Evolutionary conservation across 495 filamentous ascomycete species (phyloP).

Genomic region (Trichoderma gamsii): DNA sequence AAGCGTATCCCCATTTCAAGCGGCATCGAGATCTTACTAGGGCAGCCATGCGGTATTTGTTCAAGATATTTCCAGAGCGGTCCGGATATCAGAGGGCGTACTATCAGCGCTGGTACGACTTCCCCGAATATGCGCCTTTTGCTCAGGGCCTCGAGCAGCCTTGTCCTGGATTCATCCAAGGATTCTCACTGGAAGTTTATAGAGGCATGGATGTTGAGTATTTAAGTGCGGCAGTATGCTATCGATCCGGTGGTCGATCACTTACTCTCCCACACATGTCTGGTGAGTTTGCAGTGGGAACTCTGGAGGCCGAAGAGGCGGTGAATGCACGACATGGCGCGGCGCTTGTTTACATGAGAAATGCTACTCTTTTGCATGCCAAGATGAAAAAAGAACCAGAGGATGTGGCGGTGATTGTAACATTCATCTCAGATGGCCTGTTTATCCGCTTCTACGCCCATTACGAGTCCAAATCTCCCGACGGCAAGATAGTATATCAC

Average conservation of each 20-base stretch:
- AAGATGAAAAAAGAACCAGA: neutral
- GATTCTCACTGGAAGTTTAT: neutral
- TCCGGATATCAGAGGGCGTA: neutral
- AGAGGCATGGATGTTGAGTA: neutral
- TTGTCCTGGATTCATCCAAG: conserved; percentile 1
- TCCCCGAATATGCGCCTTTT: neutral
- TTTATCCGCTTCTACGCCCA: conserved; percentile 30
- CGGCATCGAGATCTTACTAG: neutral
- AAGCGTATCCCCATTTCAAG: neutral
- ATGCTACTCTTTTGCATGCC: neutral
- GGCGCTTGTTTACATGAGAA: conserved; percentile 28
- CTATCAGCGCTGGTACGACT: neutral
- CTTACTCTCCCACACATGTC: neutral
- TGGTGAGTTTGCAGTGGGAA: neutral
- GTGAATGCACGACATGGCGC: conserved; percentile 20
- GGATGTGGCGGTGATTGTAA: conserved; percentile 27
- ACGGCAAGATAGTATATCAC: conserved; percentile 30
- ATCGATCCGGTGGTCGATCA: neutral
- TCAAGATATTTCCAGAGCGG: neutral
- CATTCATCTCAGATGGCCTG: conserved; percentile 32
- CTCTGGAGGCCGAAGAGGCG: neutral
- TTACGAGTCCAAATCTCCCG: conserved; percentile 25
- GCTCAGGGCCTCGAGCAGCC: neutral
- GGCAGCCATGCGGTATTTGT: neutral
- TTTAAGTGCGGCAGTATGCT: neutral